Base-by-base conservation (phyloP, 305 asterid genomes). In the Plantago lanceolata region DNA sequence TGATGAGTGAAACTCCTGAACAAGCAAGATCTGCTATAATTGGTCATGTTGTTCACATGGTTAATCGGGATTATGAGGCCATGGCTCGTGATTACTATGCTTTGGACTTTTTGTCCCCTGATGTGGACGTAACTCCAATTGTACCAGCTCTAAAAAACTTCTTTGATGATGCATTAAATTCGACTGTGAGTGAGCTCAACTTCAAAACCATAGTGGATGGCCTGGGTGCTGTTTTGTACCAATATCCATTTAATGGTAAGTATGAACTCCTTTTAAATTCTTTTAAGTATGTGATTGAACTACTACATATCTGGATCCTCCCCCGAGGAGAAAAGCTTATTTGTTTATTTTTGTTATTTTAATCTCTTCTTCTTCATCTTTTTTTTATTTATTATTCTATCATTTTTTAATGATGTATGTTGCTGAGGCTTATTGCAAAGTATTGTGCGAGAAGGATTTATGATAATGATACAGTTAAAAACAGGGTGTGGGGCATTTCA, bases 1-100 rank as follows among this genome's bases (percentile, higher is more conserved):
- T 94, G 99, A 94, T 94, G 96, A 94, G 99, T 70, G 99, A 94
- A 80, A 90, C 97, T 69, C 97, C 99, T 45, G 96, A 94, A 77
- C 84, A 82, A 75, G 99, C 99, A 68, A 84, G 99, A 69, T 85
- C 85, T 64, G 97, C 99, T 58, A 90, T 90, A 65, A 94, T 94
- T 68, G 99, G 99, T 60, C 99, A 94, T 76, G 97, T 94, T 70
- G 99, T 94, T 45, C 99, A 94, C 88, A 78, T 94, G 88, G 99
- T 94, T 74, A 94, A 94, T 74, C 90, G 97, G 65, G 99, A 90
- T 72, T 94, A 94, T 66, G 99, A 94, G 78, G 99, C 99, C 67
- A 94, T 94, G 99, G 99, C 99, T 64, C 99, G 92, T 64, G 99
- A 94, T 85, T 94, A 94, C 76, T 94, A 90, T 76, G 94, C 89